Base-by-base conservation (phyloP, 768 basidiomycete genomes). In the Pulveroboletus sp. region DNA sequence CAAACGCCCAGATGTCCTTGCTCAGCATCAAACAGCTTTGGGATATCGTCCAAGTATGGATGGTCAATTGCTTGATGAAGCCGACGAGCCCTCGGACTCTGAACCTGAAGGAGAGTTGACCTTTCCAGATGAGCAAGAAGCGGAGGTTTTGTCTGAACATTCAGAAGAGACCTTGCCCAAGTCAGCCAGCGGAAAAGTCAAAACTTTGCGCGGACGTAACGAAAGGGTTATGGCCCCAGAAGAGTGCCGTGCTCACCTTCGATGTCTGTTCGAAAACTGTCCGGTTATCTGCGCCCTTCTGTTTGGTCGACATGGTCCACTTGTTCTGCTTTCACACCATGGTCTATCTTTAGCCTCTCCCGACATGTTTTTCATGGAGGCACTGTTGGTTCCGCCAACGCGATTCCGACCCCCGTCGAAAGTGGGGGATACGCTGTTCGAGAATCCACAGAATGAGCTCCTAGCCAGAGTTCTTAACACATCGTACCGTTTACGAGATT, bases 301-400 rank as follows among this genome's bases (percentile, higher is more conserved):
- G 31, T 99, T 90, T 66, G 93, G 94, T 31, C 84, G 92, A 32
- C 95, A 98, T 65, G 94, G 96, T 7, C 83, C 87, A 6, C 86
- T 88, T 57, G 79, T 89, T 4, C 75, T 76, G 30, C 66, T 87
- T 39, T 76, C 77, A 17, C 63, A 66, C n/a, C 76, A 79, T 21
- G 81, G 79, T 43, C 75, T 91, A 8, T 82, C 82, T 7, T 69
- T 79, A 28, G 86, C 86, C 8, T 85, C 83, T 28, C 87, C 93
- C 39, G 96, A 98, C 66, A 93, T 98, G 81, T 98, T 98, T 70
- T 99, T 99, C 76, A 75, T 97, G 74, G 89, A 94, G 31, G 92
- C 89, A 46, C 68, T 99, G 18, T 83, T 92, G 28, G 89, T 98
- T 17, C 80, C 93, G 14, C 96, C 96, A 14, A 95, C 92, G 7